These are phyloP conservation scores for Melastoma malabathricum DNA, from an alignment of 345 rosid species.

Conservation along the genomic window DNA sequence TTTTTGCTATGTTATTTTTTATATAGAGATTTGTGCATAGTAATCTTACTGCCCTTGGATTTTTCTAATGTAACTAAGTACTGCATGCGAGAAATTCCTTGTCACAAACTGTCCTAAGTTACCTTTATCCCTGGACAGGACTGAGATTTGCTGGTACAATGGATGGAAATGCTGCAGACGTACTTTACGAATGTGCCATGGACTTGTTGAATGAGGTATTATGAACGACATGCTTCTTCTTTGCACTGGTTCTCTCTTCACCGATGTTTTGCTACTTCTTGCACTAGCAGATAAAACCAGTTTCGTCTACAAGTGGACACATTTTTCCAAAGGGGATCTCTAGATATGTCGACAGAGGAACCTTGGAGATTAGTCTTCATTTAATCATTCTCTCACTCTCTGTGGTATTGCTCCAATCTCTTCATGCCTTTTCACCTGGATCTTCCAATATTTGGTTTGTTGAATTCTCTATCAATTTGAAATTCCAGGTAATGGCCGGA, in stretches of 20 bases:
- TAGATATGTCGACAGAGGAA: slow-evolving; percentile 71
- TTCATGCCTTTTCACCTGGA: slow-evolving; percentile 7
- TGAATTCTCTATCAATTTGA: slow-evolving; percentile 2
- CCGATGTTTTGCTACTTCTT: slow-evolving; percentile 3
- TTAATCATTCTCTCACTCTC: slow-evolving; percentile 77
- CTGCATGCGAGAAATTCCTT: too few species aligned
- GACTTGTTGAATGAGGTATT: slow-evolving; percentile 82
- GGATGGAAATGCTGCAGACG: slow-evolving; percentile 76
- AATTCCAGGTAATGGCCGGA: slow-evolving; percentile 86
- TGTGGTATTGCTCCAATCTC: slow-evolving; percentile 35
- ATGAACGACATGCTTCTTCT: slow-evolving; percentile 9
- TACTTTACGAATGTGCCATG: slow-evolving; percentile 68
- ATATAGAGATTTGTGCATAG: too few species aligned
- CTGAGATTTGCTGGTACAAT: slow-evolving; percentile 85
- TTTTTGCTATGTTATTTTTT: too few species aligned
- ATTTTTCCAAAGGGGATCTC: slow-evolving; percentile 71
- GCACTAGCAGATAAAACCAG: slow-evolving; percentile 68
- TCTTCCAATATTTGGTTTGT: slow-evolving; percentile 5
- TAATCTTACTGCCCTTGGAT: too few species aligned
- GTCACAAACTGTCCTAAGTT: neutral
- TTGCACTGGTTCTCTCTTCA: neutral
- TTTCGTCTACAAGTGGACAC: slow-evolving; percentile 32
- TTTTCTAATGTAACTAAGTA: too few species aligned
- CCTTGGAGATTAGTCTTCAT: slow-evolving; percentile 88
- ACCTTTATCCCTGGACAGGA: slow-evolving; percentile 38